These are phyloP conservation scores for Schizosaccharomyces pombe DNA, from an alignment of 805 yeast species.

Conservation along the genomic window DNA sequence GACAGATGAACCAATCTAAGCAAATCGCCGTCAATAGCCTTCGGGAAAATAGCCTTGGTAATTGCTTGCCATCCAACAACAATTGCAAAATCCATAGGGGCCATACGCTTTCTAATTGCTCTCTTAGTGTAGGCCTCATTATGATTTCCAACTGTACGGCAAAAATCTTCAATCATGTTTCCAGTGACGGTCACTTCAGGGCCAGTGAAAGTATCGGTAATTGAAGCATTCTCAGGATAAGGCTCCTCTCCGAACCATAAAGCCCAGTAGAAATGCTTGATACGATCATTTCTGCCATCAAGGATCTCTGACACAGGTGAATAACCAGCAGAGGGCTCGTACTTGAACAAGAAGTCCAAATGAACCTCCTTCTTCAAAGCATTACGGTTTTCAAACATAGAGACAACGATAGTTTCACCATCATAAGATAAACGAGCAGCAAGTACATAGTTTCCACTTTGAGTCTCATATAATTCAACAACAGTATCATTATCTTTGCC, in stretches of 20 bases:
- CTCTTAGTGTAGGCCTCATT: constrained; percentile 88
- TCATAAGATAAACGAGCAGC: constrained; percentile 11
- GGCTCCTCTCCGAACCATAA: constrained; percentile 61
- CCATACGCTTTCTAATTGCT: constrained; percentile 53
- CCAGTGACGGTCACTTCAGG: constrained; percentile 42
- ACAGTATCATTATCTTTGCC: constrained; percentile 18
- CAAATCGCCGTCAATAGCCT: constrained; percentile 85
- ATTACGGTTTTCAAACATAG: constrained; percentile 46
- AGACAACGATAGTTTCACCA: constrained; percentile 32
- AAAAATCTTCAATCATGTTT: constrained; percentile 67
- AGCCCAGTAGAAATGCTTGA: constrained; percentile 91
- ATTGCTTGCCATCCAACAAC: constrained; percentile 97
- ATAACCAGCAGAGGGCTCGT: constrained; percentile 70
- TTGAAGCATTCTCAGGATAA: constrained; percentile 35
- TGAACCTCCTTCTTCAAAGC: constrained; percentile 57
- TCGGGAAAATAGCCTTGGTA: constrained; percentile 94
- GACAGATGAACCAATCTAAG: constrained; percentile 83
- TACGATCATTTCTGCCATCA: constrained; percentile 76
- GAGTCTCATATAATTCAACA: not conserved
- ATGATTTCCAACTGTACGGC: constrained; percentile 90
- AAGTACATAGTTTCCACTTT: not conserved
- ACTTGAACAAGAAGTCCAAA: constrained; percentile 54
- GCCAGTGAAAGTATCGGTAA: constrained; percentile 48
- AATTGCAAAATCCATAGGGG: constrained; percentile 98
- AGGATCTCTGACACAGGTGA: constrained; percentile 82